These are phyloP conservation scores for Globisporangium perplexum DNA, from an alignment of 352 stramenopile genomes.

Conservation along the genomic window DNA sequence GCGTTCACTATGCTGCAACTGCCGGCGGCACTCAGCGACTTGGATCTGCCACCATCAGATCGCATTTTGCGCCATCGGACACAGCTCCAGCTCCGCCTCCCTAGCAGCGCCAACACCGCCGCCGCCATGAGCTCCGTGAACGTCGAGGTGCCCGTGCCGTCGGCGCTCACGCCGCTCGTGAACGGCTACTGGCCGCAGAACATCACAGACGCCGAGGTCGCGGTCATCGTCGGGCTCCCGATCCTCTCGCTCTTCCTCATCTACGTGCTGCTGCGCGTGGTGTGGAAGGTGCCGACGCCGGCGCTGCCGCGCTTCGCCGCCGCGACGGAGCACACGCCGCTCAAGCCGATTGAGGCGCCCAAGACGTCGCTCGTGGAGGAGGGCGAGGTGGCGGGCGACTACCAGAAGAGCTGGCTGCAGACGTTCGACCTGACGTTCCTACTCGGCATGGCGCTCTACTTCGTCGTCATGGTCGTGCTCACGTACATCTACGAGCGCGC, in stretches of 20 bases:
- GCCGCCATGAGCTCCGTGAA: conserved; percentile 10
- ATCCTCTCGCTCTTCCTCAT: conserved; percentile 42
- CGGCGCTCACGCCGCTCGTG: conserved; percentile 4
- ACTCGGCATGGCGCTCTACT: conserved; percentile 41
- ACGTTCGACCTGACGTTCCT: conserved; percentile 64
- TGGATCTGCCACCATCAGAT: too few species aligned
- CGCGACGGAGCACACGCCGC: conserved; percentile 22
- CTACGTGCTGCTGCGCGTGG: conserved; percentile 55
- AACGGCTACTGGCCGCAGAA: conserved; percentile 18
- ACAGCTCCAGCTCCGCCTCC: background rate
- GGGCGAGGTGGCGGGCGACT: conserved; percentile 50
- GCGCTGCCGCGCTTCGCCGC: conserved; percentile 30
- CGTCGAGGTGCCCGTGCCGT: conserved; percentile 9
- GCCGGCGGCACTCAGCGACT: too few species aligned
- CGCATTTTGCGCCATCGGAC: background rate
- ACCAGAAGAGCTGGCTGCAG: conserved; percentile 43
- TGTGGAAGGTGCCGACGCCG: conserved; percentile 47
- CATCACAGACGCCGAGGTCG: conserved; percentile 13
- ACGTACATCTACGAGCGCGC: conserved; percentile 43
- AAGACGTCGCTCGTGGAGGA: conserved; percentile 52
- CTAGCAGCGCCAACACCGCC: too few species aligned
- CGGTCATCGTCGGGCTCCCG: conserved; percentile 32
- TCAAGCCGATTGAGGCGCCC: conserved; percentile 24
- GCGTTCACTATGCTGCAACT: background rate
- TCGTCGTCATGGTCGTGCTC: conserved; percentile 31